phyloP scores from a whole-genome alignment of 2,329 filamentous ascomycete genomes.

The Knoxdaviesia capensis region DNA sequence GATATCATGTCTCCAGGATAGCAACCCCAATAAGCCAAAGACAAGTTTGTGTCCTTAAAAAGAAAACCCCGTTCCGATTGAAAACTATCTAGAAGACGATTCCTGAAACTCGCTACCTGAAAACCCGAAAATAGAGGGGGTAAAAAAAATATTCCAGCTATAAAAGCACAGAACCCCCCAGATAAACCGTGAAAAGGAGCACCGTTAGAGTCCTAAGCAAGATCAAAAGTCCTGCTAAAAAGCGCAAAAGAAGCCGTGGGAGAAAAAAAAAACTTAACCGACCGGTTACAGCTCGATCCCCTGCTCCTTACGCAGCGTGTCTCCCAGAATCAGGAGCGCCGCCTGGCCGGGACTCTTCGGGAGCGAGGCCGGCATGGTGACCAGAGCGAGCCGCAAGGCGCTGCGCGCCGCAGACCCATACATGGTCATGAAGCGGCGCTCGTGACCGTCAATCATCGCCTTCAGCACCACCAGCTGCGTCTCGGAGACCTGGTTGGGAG shows the following conservation, averaged over 20 bases:
- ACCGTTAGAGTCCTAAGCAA: background rate
- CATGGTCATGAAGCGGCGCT: conserved; percentile 56
- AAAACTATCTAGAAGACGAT: no score
- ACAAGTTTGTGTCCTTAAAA: no score
- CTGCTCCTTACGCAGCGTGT: conserved; percentile 27
- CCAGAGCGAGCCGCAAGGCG: conserved; percentile 45
- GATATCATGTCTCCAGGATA: no score
- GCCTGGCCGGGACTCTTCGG: conserved; percentile 26
- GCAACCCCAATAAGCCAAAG: no score
- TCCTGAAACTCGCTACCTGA: background rate
- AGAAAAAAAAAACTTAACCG: background rate
- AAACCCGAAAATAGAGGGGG: background rate
- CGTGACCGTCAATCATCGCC: conserved; percentile 51
- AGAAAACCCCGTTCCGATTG: no score
- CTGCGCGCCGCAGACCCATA: conserved; percentile 63
- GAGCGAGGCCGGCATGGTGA: conserved; percentile 49
- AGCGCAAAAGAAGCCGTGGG: conserved; percentile 1
- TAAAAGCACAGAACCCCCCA: background rate
- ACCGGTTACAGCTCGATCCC: conserved; percentile 23
- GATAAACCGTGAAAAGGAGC: background rate
- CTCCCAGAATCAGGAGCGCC: conserved; percentile 30
- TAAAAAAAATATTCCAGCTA: background rate
- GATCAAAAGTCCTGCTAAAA: background rate
- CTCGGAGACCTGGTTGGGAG: conserved; percentile 43
- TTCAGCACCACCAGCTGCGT: conserved; percentile 54